Conservation (phyloP, 2,329 filamentous ascomycete genomes). For the Chlorencoelia australis region DNA sequence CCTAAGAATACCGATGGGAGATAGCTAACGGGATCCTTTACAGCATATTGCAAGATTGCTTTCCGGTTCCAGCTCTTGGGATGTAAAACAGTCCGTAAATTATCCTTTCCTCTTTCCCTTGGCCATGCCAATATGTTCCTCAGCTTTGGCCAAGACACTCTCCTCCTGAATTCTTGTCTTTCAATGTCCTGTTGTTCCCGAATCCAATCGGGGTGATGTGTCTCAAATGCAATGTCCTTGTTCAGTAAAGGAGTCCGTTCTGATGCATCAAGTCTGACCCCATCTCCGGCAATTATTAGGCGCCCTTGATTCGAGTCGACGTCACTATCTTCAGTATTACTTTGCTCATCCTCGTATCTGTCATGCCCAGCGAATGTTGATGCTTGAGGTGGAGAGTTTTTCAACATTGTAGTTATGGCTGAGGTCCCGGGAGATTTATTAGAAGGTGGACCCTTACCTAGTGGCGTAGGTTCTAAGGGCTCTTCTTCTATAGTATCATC, state of each 20-base stretch:
- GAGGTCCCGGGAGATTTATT: conserved; percentile 32
- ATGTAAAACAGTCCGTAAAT: conserved; percentile 34
- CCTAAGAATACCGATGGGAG: conserved; percentile 84
- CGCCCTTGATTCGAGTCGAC: conserved; percentile 9
- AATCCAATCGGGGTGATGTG: conserved; percentile 23
- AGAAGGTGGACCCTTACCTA: conserved; percentile 26
- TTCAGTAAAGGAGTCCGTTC: conserved; percentile 25
- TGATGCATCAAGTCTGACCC: conserved; percentile 16
- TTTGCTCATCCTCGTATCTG: conserved; percentile 7
- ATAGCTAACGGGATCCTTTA: conserved; percentile 59
- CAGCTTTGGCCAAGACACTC: conserved; percentile 22
- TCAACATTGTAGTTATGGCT: conserved; percentile 40
- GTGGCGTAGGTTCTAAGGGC: conserved; percentile 45
- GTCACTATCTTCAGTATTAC: conserved; percentile 2
- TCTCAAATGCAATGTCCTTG: conserved; percentile 11
- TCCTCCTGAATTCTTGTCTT: conserved; percentile 14
- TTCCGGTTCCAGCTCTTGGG: conserved; percentile 65
- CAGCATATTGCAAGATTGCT: conserved; percentile 50
- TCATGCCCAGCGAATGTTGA: conserved; percentile 8
- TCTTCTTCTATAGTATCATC: conserved; percentile 51
- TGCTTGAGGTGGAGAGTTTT: conserved; percentile 26
- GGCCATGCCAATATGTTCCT: conserved; percentile 17
- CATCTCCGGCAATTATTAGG: conserved; percentile 17
- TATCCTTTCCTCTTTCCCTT: conserved; percentile 12
- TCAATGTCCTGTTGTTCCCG: conserved; percentile 25